Percentiles rank a stretch among this genome's conserved stretches.
These are phyloP conservation scores for Trichosporon sp. DNA, from an alignment of 1,284 basidiomycete genomes.

Conservation along the genomic window DNA sequence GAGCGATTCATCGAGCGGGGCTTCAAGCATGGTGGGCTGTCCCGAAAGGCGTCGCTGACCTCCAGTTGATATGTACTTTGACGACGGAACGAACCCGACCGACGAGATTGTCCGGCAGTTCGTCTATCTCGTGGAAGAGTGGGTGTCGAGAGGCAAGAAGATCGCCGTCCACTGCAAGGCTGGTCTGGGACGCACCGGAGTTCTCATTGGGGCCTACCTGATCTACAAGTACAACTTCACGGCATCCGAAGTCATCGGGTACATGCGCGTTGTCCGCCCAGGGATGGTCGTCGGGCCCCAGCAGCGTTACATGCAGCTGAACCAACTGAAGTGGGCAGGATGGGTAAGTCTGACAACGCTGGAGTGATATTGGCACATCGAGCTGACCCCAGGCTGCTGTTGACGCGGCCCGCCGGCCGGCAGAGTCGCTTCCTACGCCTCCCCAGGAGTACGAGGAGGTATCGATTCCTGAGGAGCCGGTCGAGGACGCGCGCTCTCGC, in stretches of 20 bases:
- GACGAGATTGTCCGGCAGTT: slow-evolving; percentile 90
- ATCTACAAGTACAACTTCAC: slow-evolving; percentile 99
- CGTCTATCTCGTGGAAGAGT: slow-evolving; percentile 73
- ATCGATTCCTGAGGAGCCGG: neutral
- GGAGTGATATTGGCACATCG: slow-evolving; percentile 51
- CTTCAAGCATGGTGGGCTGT: slow-evolving; percentile 63
- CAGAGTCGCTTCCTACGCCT: slow-evolving; percentile 48
- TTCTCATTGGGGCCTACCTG: slow-evolving; percentile 93
- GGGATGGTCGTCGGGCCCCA: slow-evolving; percentile 78
- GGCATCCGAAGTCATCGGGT: slow-evolving; percentile 94
- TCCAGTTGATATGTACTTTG: slow-evolving; percentile 71
- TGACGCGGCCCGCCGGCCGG: slow-evolving; percentile 55
- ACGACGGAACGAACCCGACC: slow-evolving; percentile 78
- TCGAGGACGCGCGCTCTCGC: neutral
- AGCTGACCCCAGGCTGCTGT: slow-evolving; percentile 50
- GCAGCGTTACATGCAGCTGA: slow-evolving; percentile 91
- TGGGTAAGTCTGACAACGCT: slow-evolving; percentile 81
- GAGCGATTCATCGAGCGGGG: slow-evolving; percentile 76
- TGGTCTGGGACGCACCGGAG: slow-evolving; percentile 58
- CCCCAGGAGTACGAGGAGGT: slow-evolving; percentile 24
- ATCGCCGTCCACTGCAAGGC: slow-evolving; percentile 76
- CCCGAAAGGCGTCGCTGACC: neutral
- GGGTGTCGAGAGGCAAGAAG: slow-evolving; percentile 66
- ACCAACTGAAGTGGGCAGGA: slow-evolving; percentile 87
- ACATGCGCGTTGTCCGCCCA: slow-evolving; percentile 95